Evolutionary conservation across 345 rosid species (phyloP), one percentile per base, ranked within the genome.

Genomic region (Theobroma cacao): DNA sequence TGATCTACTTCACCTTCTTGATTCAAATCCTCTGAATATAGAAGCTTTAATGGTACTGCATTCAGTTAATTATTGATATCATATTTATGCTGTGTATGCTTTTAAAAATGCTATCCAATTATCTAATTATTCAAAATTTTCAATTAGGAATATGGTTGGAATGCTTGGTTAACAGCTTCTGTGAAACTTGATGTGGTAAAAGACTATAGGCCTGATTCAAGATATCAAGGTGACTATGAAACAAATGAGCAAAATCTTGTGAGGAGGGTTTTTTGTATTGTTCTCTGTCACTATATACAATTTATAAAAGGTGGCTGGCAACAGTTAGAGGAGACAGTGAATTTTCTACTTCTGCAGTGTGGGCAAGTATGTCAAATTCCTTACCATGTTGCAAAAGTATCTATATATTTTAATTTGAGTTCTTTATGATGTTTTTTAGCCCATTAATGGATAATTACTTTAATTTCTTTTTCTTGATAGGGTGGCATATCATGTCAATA

Each of bases 231-330:
- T 80, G 91, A 86, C 72, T 62, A 58, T 79, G 87, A 84, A 86
- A 66, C 77, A 62, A 87, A 79, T 76, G 98, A 95, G 84, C 92
- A 86, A 80, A 83, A 80, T 72, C 82, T 90, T 83, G 89, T 89
- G 80, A 91, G 91, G 87, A 89, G 88, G 78, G 77, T 95, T 74
- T 95, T 86, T 76, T 91, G 91, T 80, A 84, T 89, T 80, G 94
- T 93, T 82, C 98, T 95, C 80, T 87, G 95, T 83, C 94, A 95
- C 87, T 89, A 88, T 83, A 84, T 93, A 59, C 84, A 82, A 79
- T 91, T 89, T 34, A 88, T 95, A 69, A 95, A 93, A 89, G 98
- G 99, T 76, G 99, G 99, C 80, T 95, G 99, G 99, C 99, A 92
- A 80, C 94, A 86, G 66, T 82, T 95, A 76, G 99, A 95, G 82